These are phyloP conservation scores for Sinapis alba DNA, from an alignment of 441 rosid genomes.

Conservation along the genomic window DNA sequence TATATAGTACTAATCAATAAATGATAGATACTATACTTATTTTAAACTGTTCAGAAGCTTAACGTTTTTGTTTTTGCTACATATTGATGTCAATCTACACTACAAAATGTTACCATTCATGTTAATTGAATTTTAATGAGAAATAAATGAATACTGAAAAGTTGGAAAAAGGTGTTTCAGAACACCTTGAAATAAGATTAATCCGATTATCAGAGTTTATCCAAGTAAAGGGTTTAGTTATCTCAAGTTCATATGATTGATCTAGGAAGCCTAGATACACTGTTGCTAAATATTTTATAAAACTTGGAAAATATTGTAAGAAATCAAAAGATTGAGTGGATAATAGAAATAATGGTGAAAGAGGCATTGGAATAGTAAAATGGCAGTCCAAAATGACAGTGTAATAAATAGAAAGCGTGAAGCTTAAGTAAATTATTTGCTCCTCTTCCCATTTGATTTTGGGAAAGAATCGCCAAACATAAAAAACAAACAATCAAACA, in stretches of 20 bases:
- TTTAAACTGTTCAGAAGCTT: not conserved
- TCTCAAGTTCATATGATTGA: slow-evolving; percentile 32
- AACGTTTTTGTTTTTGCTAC: slow-evolving; percentile 10
- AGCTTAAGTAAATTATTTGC: slow-evolving; percentile 40
- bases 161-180: not conserved
- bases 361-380: slow-evolving; percentile 38
- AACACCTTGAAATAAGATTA: not conserved
- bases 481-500: not conserved
- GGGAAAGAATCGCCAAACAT: slow-evolving; percentile 19
- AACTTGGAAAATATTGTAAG: not conserved
- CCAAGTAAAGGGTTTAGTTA: slow-evolving; percentile 6
- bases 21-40: not conserved
- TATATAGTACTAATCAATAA: not conserved
- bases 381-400: slow-evolving; percentile 31
- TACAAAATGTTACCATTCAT: not conserved
- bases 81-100: not conserved
- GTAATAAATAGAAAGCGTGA: slow-evolving; percentile 42
- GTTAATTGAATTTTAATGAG: not conserved
- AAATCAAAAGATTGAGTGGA: slow-evolving; percentile 13
- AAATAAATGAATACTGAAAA: not conserved
- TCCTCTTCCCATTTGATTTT: slow-evolving; percentile 36
- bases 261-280: slow-evolving; percentile 13
- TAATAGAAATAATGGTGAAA: slow-evolving; percentile 27
- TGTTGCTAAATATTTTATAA: not conserved
- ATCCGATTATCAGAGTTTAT: not conserved